phyloP scores from a whole-genome alignment of 2,329 filamentous ascomycete genomes.

The Nothomitra cinnamomea region DNA sequence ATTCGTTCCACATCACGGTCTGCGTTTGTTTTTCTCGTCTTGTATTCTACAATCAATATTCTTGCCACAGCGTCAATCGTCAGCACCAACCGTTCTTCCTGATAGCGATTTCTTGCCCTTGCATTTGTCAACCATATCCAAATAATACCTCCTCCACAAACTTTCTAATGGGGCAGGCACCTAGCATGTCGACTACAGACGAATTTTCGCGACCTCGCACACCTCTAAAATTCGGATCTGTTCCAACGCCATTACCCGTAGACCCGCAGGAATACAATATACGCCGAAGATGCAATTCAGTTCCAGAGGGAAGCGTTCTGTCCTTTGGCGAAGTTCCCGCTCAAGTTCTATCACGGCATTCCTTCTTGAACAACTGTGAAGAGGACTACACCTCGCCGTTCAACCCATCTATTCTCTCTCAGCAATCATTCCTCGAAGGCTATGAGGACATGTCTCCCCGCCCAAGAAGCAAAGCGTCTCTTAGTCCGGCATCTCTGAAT shows the following conservation, averaged over 20 bases:
- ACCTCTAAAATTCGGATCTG: neutral
- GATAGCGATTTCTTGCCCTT: too few relatives aligned
- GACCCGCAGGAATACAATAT: neutral
- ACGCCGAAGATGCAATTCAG: neutral
- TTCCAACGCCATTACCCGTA: neutral
- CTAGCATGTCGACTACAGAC: neutral
- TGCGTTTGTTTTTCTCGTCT: too few relatives aligned
- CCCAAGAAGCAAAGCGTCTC: neutral
- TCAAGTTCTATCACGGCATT: neutral
- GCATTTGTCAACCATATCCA: too few relatives aligned
- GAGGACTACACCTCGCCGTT: neutral
- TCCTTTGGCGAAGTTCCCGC: neutral
- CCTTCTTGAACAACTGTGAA: neutral
- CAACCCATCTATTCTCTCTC: neutral
- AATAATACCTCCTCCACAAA: neutral
- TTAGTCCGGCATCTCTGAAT: neutral
- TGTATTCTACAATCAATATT: too few relatives aligned
- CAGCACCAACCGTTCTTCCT: too few relatives aligned
- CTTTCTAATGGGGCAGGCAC: neutral
- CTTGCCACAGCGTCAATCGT: too few relatives aligned
- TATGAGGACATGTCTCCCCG: neutral
- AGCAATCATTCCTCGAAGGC: neutral
- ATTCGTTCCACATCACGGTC: too few relatives aligned
- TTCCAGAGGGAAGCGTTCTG: neutral
- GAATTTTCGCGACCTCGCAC: neutral